Evolutionary conservation across 805 yeast species (phyloP), one percentile per base, ranked within the genome.

Genomic region (Ogataea pignaliae): DNA sequence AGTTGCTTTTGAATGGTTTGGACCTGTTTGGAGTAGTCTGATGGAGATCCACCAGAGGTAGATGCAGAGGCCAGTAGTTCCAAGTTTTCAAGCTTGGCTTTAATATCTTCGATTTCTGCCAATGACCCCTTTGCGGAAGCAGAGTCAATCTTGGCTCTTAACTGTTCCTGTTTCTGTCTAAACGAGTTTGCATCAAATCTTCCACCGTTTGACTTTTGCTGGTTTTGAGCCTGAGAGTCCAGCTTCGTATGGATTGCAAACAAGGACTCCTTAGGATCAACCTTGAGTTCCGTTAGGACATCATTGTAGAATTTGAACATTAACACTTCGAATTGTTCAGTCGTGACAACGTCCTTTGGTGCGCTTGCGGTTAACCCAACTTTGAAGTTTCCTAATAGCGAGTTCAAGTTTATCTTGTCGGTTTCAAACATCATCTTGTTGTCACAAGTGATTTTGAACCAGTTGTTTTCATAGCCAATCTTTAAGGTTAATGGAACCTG

Each of bases 361-460:
- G 77, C 65, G 15, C 56, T 55, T 1, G 83, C 85, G 30, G 82
- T 66, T 5, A 77, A 64, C 45, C 88, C 88, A 38, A 84, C 45
- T 39, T 64, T 70, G 46, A 75, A 69, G 30, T 67, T 63, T 11
- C 65, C 44, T 6, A 60, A 48, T 10, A 60, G 26, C 3, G 54
- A 42, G 29, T 77, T 77, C 15, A 85, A 57, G 31, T 63, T 57
- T 32, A 85, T 66, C 43, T 76, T 62, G 45, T 77, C 74, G 0
- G 89, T 81, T 60, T 80, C 80, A 62, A 85, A 78, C 56, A 89
- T 81, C 44, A 85, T 69, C 52, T 75, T 78, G 60, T 85, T 85
- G 61, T 85, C 88, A 40, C 83, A 66, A 48, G 85, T 88, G n/a
- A 85, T 72, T 51, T 83, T 81, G 46, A 75, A 61, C 34, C 65